These are phyloP conservation scores for Lonicera japonica DNA, from an alignment of 129 eudicot genomes.

Conservation along the genomic window DNA sequence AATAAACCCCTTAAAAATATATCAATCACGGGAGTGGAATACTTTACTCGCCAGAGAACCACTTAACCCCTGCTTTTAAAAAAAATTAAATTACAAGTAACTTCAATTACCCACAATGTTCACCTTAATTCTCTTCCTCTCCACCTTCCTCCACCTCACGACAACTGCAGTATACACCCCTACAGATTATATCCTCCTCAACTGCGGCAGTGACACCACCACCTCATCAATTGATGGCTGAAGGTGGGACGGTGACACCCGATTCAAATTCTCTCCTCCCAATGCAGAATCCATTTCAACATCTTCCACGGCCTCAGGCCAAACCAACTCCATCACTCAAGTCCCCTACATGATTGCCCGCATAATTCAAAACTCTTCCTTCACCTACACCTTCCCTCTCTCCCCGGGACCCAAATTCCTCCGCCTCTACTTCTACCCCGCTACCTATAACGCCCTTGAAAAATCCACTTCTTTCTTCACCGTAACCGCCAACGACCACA, in stretches of 20 bases:
- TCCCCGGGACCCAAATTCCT: constrained; percentile 42
- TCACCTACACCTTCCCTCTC: constrained; percentile 38
- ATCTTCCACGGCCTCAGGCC: neutral
- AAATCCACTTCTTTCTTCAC: constrained; percentile 24
- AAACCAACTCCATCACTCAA: neutral
- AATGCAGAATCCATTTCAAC: constrained; percentile 7
- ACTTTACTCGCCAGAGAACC: too few relatives aligned
- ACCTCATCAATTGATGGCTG: neutral
- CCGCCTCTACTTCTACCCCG: constrained; percentile 53
- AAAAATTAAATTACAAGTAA: too few relatives aligned
- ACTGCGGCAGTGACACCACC: constrained; percentile 20
- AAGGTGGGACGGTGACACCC: constrained; percentile 27
- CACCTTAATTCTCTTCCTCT: neutral
- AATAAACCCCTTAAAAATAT: too few relatives aligned
- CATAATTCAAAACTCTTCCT: constrained; percentile 15
- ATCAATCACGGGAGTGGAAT: too few relatives aligned
- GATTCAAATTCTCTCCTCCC: constrained; percentile 11
- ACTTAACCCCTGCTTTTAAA: too few relatives aligned
- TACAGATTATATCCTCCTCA: constrained; percentile 24
- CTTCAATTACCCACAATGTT: constrained; percentile 1
- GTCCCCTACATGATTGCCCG: constrained; percentile 34
- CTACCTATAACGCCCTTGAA: constrained; percentile 13
- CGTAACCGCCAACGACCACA: constrained; percentile 25
- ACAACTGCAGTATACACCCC: constrained; percentile 10
- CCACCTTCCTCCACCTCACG: constrained; percentile 12